Evolutionary conservation across 2,329 filamentous ascomycete genomes (phyloP), one percentile per base, ranked within the genome.

Genomic region (Colletotrichum camelliae): DNA sequence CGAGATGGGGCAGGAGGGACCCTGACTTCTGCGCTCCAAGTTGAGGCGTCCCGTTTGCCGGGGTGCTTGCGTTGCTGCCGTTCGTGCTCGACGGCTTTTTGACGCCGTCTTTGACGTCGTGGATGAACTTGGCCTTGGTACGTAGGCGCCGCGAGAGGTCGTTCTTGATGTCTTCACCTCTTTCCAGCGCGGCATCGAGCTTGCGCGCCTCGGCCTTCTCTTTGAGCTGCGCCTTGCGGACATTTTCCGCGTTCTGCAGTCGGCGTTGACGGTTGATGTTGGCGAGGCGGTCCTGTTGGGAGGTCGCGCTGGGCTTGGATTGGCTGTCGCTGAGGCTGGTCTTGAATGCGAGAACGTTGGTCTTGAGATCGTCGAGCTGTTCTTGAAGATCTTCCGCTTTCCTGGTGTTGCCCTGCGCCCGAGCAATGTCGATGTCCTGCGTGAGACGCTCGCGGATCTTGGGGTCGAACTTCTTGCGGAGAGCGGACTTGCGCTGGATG

Each of bases 201-300:
- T 90, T 90, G 78, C 91, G 91, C 80, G 88, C 88, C 78, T 89
- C 89, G 66, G 91, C 90, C 79, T 93, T 91, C 86, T 99, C 97
- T 79, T 94, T 93, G 72, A 98, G 89, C 82, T 98, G 94, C 1
- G 96, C 96, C 83, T 95, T 94, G 75, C 96, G 95, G n/a, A 98
- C 94, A 64, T 94, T 93, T 82, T 98, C 95, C n/a, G 91, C 91
- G 81, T 98, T 98, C 79, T 93, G 90, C 74, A 93, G 92, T 77
- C 96, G 93, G 84, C 98, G 98, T 81, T 94, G 92, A 33, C 91
- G 89, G 85, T 99, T 99, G 78, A 98, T 89, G 81, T 94, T 91
- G 0, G 95, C 94, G 29, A 98, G 90, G 33, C 94, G 93, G 78
- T 98, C 95, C 83, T 96, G 95, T 83, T 97, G 94, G 13, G 88